Conservation (phyloP, 495 filamentous ascomycete species). For the Penicillium roqueforti region DNA sequence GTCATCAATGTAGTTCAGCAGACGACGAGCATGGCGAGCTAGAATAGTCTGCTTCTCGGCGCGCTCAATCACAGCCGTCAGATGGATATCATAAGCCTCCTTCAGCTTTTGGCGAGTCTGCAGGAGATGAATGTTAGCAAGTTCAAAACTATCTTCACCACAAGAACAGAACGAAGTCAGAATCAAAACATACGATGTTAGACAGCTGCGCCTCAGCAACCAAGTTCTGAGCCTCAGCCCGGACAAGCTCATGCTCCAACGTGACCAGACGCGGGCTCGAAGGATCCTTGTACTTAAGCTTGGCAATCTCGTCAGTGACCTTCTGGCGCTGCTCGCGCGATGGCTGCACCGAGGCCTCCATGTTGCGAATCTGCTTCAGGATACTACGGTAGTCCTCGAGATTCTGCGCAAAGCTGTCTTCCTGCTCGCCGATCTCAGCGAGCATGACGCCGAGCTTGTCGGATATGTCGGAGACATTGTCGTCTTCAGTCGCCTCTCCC, state of each 20-base stretch:
- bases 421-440: constrained; percentile 86
- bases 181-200: constrained; percentile 61
- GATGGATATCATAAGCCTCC: constrained; percentile 83
- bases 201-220: constrained; percentile 96
- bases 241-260: constrained; percentile 91
- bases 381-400: constrained; percentile 75
- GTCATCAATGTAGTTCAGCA: constrained; percentile 88
- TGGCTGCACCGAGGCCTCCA: constrained; percentile 88
- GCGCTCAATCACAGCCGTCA: constrained; percentile 84
- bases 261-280: constrained; percentile 67
- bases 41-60: constrained; percentile 95
- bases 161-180: not conserved
- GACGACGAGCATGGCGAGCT: constrained; percentile 78
- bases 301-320: constrained; percentile 84
- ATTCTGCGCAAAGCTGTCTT: constrained; percentile 79
- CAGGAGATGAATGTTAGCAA: constrained; percentile 8
- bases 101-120: constrained; percentile 90
- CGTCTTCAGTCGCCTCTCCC: constrained; percentile 86
- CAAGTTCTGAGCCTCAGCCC: constrained; percentile 89
- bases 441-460: constrained; percentile 94
- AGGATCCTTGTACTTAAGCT: constrained; percentile 85
- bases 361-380: constrained; percentile 88
- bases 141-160: not conserved
- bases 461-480: constrained; percentile 78
- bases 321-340: constrained; percentile 78